Evolutionary conservation across 495 filamentous ascomycete species (phyloP), one percentile per base, ranked within the genome.

Genomic region (Symbiotaphrina buchneri): DNA sequence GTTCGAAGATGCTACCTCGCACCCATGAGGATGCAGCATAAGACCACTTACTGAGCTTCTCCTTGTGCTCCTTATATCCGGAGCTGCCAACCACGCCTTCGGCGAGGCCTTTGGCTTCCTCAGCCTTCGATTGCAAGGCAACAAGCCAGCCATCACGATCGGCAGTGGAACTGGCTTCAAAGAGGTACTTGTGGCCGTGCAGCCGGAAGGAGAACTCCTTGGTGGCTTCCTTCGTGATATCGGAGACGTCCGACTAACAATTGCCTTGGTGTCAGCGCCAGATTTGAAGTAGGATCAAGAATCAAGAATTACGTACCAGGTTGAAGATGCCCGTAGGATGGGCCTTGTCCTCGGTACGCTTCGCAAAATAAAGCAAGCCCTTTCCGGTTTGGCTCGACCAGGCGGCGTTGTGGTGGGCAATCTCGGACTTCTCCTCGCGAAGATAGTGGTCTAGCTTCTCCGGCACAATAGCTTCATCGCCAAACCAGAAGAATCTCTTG

Each of bases 371-470:
- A 21, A 94, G 58, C 5, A 97, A 73, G 53, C 87, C 87, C 65
- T 90, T 93, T 46, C 87, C 84, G 36, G 87, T 95, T 57, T 90
- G 68, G 38, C 63, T 71, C 33, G 84, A 80, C 75, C 90, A 91
- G 25, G 87, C 74, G 42, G 68, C 73, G 41, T 69, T 75, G 31
- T 77, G 67, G 55, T 85, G 72, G 39, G 75, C 75, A 37, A 73
- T 53, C 10, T 77, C 71, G 27, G 73, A 55, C 74, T 94, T 90
- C 64, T 91, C 87, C 42, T 72, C 71, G 53, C 73, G 71, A 45
- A 90, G 64, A 58, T 78, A 95, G 38, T 53, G 53, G 38, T 58
- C 45, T 22, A 91, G 60, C 45, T 76, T 57, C 53, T 87, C 76
- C 37, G 68, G 53, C 45, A 83, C 65, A 29, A 85, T 58, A 26